A percentile compares a stretch with the other conserved stretches of the same genome.
phyloP scores from a whole-genome alignment of 805 yeast genomes.

The Barnettozyma sucrosica region DNA sequence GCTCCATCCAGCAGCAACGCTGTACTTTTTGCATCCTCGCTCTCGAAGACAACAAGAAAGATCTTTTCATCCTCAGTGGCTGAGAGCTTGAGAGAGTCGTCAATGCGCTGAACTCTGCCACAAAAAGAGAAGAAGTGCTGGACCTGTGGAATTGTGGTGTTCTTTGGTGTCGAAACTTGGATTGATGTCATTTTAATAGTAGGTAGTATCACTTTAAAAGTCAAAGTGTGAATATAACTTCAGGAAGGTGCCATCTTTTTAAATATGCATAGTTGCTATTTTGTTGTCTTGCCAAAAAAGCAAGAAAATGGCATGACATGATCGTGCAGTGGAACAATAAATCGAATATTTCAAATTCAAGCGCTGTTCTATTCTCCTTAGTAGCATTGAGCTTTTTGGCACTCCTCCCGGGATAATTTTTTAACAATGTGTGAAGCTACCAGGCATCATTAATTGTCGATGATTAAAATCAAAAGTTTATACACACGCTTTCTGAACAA shows the following conservation, averaged over 20 bases:
- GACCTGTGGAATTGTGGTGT: conserved; percentile 9
- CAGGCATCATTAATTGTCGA: too few species aligned
- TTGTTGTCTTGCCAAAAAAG: conserved; percentile 8
- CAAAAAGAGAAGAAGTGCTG: conserved; percentile 65
- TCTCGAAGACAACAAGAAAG: conserved; percentile 46
- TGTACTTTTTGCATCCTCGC: conserved; percentile 58
- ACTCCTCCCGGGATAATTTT: too few species aligned
- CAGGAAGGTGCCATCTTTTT: background rate
- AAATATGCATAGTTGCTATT: background rate
- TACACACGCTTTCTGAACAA: background rate
- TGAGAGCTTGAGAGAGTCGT: conserved; percentile 8
- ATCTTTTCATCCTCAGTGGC: conserved; percentile 12
- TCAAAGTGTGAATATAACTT: background rate
- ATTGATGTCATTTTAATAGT: conserved; percentile 8
- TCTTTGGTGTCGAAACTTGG: conserved; percentile 3
- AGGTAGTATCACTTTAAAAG: background rate
- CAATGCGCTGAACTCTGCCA: conserved; percentile 41
- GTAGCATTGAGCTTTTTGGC: too few species aligned
- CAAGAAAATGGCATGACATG: conserved; percentile 20
- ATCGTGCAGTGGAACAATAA: conserved; percentile 6
- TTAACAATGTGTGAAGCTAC: background rate
- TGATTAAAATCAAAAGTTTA: conserved; percentile 16
- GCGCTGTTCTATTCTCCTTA: background rate
- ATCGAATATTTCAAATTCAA: too few species aligned
- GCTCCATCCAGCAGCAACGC: conserved; percentile 71